These are phyloP conservation scores for Penicillium sp. DNA, from an alignment of 2,329 filamentous ascomycete species.

Conservation along the genomic window DNA sequence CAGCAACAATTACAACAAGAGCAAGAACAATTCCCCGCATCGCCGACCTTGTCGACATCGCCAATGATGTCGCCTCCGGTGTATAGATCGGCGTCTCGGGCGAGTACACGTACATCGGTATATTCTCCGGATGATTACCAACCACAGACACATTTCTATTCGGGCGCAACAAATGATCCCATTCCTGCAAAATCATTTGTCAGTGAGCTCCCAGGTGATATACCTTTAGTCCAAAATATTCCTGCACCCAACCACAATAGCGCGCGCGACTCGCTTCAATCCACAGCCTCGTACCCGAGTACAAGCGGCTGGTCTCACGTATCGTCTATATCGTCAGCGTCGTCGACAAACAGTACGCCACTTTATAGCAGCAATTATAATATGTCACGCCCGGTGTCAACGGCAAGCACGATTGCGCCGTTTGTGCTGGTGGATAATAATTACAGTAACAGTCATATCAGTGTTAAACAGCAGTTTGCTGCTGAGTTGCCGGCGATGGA, in stretches of 20 bases:
- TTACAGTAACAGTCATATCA: not conserved
- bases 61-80: not conserved
- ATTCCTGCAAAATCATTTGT: slow-evolving; percentile 6
- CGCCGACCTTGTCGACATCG: not conserved
- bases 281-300: slow-evolving; percentile 7
- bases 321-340: not conserved
- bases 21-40: not conserved
- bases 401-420: not conserved
- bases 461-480: slow-evolving; percentile 5
- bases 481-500: slow-evolving; percentile 11
- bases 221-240: not conserved
- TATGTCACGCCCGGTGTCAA: slow-evolving; percentile 1
- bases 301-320: slow-evolving; percentile 2
- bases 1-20: not conserved
- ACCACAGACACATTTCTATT: not conserved
- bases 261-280: slow-evolving; percentile 11
- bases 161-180: not conserved
- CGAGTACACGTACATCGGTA: not conserved
- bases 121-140: slow-evolving; percentile 3
- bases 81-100: slow-evolving; percentile 3
- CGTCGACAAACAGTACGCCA: not conserved
- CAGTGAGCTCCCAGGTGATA: slow-evolving; percentile 12
- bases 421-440: not conserved
- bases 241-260: not conserved
- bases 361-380: not conserved